Evolutionary conservation across 208 protist species (phyloP), one percentile per base, ranked within the genome.

Genomic region (Trypanosoma boissoni): DNA sequence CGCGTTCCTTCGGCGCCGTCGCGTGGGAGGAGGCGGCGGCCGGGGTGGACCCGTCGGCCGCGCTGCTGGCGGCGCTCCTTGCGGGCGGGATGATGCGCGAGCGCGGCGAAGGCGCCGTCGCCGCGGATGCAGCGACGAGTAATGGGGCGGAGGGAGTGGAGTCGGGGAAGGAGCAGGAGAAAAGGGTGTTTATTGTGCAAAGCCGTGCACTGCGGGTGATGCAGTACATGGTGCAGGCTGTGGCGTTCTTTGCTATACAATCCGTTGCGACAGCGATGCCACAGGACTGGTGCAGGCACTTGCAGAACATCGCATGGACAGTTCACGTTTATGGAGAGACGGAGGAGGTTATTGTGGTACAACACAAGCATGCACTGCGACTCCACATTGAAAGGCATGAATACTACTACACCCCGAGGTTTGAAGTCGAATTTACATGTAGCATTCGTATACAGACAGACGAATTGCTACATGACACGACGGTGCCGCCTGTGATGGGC

Each of bases 141-240:
- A n/a, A n/a, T n/a, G n/a, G n/a, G n/a, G n/a, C n/a, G n/a, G n/a
- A 39, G 34, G 34, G 12, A 39, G 8, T 6, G 34, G 12, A 39
- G 12, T 16, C 34, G 8, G 8, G 12, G 12, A 16, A 6, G 44
- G 21, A 24, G 44, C 6, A 14, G 10, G 6, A 14, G 6, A 50
- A 24, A 29, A 50, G 8, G 44, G 26, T n/a, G 26, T 6, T 50
- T 29, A 83, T 32, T 3, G 77, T 89, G 12, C 55, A 73, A 46
- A 80, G 70, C 27, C 72, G 68, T 23, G 80, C 86, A 20, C 83
- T 89, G 39, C 74, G 77, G 32, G 32, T 87, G 26, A 85, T 94
- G 83, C 74, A 87, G 51, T 87, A 82, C 61, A 69, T 79, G 50
- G 80, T 84, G 18, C 83, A 94, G 27, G 68, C 71, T 3, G 65